Evolutionary conservation across 768 basidiomycete genomes (phyloP).

Genomic region (Chalciporus pseudorubinellus): DNA sequence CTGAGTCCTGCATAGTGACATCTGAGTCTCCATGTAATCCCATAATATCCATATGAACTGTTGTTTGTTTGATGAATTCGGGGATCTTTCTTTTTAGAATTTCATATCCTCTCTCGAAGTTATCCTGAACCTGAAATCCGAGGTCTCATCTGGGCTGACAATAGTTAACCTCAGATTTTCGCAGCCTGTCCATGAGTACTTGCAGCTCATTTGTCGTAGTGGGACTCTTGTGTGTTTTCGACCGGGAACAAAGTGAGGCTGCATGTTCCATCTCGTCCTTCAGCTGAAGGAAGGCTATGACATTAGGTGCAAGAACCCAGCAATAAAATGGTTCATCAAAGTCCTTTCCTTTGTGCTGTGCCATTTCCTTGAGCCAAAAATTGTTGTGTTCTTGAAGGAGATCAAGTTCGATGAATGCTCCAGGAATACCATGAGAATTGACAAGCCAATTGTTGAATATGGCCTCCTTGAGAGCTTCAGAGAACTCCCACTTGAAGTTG

Average conservation of each 20-base stretch:
- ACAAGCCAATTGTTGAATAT: slow-evolving; percentile 32
- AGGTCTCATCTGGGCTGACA: neutral
- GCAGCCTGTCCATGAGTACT: neutral
- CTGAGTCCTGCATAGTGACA: no score
- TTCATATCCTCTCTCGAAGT: neutral
- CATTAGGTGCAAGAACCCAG: slow-evolving; percentile 24
- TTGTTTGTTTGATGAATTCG: neutral
- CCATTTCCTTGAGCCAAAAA: slow-evolving; percentile 5
- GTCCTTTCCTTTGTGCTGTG: neutral
- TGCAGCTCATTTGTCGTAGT: neutral
- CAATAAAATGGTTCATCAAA: slow-evolving; percentile 11
- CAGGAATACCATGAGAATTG: slow-evolving; percentile 22
- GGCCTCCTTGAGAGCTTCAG: slow-evolving; percentile 11
- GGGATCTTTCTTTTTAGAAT: neutral
- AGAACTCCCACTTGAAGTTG: slow-evolving; percentile 26
- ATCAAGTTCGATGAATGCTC: slow-evolving; percentile 28
- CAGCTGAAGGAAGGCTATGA: slow-evolving; percentile 18
- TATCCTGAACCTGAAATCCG: neutral
- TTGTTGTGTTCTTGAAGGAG: slow-evolving; percentile 33
- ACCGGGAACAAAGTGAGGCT: neutral
- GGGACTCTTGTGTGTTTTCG: neutral
- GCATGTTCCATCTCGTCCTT: slow-evolving; percentile 21
- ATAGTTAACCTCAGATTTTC: neutral
- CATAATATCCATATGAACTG: neutral
- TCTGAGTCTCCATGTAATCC: neutral